These are phyloP conservation scores for Thermothielavioides terrestris DNA, from an alignment of 495 filamentous ascomycete genomes.

Conservation along the genomic window DNA sequence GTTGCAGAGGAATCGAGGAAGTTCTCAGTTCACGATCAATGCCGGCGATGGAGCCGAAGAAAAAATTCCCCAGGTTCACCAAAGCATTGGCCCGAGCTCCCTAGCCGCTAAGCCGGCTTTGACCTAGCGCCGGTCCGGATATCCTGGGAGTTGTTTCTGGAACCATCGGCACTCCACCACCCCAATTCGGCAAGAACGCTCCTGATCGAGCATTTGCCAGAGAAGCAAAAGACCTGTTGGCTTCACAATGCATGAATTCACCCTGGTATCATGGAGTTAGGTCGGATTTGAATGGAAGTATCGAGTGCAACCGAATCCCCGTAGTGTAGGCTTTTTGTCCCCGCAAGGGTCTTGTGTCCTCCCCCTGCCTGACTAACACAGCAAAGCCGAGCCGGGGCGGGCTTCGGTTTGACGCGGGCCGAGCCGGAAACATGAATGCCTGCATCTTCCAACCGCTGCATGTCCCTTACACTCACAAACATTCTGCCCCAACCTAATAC, in stretches of 20 bases:
- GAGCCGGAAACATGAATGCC: slow-evolving; percentile 5
- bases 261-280: too few relatives aligned
- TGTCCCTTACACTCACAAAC: not conserved
- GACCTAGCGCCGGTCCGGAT: slow-evolving; percentile 14
- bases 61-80: slow-evolving; percentile 23
- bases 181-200: not conserved
- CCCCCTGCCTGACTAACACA: slow-evolving; percentile 1
- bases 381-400: not conserved
- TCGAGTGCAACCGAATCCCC: not conserved
- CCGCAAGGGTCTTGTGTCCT: not conserved
- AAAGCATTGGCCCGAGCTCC: slow-evolving; percentile 27
- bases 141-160: slow-evolving; percentile 22
- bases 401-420: slow-evolving; percentile 5
- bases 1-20: slow-evolving; percentile 8
- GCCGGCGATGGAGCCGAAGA: slow-evolving; percentile 11
- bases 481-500: not conserved
- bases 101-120: slow-evolving; percentile 9
- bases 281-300: too few relatives aligned
- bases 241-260: too few relatives aligned
- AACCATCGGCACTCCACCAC: slow-evolving; percentile 26
- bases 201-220: too few relatives aligned
- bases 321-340: too few relatives aligned
- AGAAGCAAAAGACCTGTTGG: not conserved
- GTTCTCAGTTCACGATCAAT: slow-evolving; percentile 11
- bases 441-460: not conserved